A percentile compares a stretch with the other conserved stretches of the same genome.
These are phyloP conservation scores for Fragaria nilgerrensis DNA, from an alignment of 306 rosid species.

Conservation along the genomic window DNA sequence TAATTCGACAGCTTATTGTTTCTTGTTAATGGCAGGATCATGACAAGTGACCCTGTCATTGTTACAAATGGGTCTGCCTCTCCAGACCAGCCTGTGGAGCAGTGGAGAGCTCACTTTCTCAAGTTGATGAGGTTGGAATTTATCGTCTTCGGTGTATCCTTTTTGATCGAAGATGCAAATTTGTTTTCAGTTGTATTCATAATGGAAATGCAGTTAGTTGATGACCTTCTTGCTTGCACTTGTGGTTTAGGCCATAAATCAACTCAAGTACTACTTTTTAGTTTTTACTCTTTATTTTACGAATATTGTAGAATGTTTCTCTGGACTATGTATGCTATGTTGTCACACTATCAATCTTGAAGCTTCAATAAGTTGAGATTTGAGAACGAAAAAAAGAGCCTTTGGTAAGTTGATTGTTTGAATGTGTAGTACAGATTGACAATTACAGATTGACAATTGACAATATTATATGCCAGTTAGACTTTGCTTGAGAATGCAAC, in stretches of 20 bases:
- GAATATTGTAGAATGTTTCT: neutral
- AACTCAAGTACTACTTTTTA: neutral
- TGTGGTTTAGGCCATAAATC: conserved; percentile 16
- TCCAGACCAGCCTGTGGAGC: conserved; percentile 6
- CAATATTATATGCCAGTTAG: neutral
- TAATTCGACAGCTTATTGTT: neutral
- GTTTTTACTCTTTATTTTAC: neutral
- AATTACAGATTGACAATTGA: too few species aligned
- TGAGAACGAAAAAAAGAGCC: too few species aligned
- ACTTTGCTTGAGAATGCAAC: neutral
- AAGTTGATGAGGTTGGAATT: conserved; percentile 27
- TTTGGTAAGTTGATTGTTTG: neutral
- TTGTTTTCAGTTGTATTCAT: neutral
- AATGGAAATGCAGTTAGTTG: neutral
- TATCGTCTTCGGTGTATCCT: neutral
- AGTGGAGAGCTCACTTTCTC: conserved; percentile 15
- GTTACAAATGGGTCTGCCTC: conserved; percentile 20
- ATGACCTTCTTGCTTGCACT: neutral
- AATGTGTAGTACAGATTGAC: too few species aligned
- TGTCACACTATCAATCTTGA: too few species aligned
- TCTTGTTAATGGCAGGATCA: conserved; percentile 33
- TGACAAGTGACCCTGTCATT: conserved; percentile 46
- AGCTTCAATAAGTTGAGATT: too few species aligned
- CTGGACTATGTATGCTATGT: too few species aligned
- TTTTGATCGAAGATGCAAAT: neutral